Base-by-base conservation (phyloP, 1,139 yeast species). In the Hansenula lynferdii region DNA sequence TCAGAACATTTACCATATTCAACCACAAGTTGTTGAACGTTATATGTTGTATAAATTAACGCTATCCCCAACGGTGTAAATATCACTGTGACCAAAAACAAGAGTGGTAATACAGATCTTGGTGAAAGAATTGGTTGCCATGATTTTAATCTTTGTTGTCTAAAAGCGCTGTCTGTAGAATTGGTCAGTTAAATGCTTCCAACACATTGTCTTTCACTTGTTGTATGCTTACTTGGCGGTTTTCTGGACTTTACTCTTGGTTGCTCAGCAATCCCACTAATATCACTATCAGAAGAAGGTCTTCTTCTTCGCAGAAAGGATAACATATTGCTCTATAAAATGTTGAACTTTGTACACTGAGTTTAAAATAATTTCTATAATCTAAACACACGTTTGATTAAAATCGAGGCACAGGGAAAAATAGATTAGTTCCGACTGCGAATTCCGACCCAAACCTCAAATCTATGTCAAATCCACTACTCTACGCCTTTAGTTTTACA, bases 51-150 rank as follows among this genome's bases (percentile, higher is more conserved):
- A 41, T 71, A 67, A 20, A 82, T 56, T 36, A 84, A 69, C 10
- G 83, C 90, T 19, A 82, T 72, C 1, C 94, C 94, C 40, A 84
- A 69, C 0, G 92, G 92, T 1, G 84, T 80, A 60, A 82, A 82
- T 14, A 84, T 70, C n/a, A 80, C 62, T 0, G 85, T 83, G 24
- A 80, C 57, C 21, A 82, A 45, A 17, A 82, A 64, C 28, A 84
- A 62, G 23, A 83, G 61, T 5, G 92, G 92, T 19, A 84, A 68
- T 38, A 83, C 89, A n/a, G 84, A 73, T 48, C 75, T 79, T 4
- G 92, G 90, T 1, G 89, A 80, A 40, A 84, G 68, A 34, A 83
- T 80, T 0, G 92, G 92, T 60, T 84, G 92, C 92, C 92, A 84
- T 42, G 92, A 83, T 55, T 82, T 81, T 50, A 80, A 62, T 57